phyloP scores from a whole-genome alignment of 441 rosid genomes.

The Populus hybrid region DNA sequence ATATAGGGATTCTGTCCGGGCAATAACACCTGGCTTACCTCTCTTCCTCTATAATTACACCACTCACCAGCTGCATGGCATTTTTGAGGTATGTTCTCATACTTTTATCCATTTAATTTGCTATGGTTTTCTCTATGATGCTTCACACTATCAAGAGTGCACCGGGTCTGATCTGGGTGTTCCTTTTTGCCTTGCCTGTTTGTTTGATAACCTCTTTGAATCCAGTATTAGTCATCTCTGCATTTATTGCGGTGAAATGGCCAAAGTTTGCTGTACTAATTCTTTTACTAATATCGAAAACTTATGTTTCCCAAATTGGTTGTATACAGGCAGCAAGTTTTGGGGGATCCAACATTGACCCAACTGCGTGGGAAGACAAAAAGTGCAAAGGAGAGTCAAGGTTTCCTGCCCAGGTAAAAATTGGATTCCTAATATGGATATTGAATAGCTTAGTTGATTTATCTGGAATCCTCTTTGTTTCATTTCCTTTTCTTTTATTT shows the following conservation, averaged over 20 bases:
- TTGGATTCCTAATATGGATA: background rate
- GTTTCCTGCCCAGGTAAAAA: slow-evolving; percentile 92
- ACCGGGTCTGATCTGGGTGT: background rate
- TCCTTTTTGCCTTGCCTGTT: background rate
- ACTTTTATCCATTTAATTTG: background rate
- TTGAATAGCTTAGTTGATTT: background rate
- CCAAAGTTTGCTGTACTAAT: background rate
- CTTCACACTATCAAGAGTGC: background rate
- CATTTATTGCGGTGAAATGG: background rate
- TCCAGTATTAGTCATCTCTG: background rate
- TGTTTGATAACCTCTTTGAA: background rate
- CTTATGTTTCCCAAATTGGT: slow-evolving; percentile 6
- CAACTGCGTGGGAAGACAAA: slow-evolving; percentile 99
- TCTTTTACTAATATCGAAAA: background rate
- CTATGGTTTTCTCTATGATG: background rate
- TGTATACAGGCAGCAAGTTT: slow-evolving; percentile 75
- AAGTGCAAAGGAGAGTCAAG: slow-evolving; percentile 98
- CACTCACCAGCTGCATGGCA: slow-evolving; percentile 97
- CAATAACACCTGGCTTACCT: slow-evolving; percentile 95
- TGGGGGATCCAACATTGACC: slow-evolving; percentile 97
- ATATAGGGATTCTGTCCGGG: slow-evolving; percentile 95
- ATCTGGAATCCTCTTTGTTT: background rate
- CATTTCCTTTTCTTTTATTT: background rate
- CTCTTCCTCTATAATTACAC: slow-evolving; percentile 96
- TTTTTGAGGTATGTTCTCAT: slow-evolving; percentile 73